Base-by-base conservation (phyloP, 2,329 filamentous ascomycete species). In the Alternaria brassicicola region DNA sequence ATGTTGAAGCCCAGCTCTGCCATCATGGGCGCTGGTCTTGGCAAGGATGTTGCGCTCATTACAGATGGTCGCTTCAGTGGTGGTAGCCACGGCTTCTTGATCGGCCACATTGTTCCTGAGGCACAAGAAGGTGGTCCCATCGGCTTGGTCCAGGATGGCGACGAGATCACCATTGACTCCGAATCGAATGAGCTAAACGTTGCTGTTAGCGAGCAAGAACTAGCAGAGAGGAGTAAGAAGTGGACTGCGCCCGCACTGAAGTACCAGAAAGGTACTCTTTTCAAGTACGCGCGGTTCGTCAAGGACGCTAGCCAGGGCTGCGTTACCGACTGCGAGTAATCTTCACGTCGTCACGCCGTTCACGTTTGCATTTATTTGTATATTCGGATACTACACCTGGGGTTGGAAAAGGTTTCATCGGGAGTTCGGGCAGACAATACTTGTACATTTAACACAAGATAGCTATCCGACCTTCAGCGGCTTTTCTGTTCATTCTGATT, bases 101-200 rank as follows among this genome's bases (percentile, higher is more conserved):
- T 95, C 70, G 91, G 91, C 1, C 91, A 95, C 78, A 90, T 96
- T 62, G 91, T 93, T 38, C 92, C 92, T 25, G 92, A 96, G 80
- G 92, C 92, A 8, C 89, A 91, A 73, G 90, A 91, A 65, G 92
- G 92, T 48, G 92, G 92, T 0, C 92, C 92, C 2, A 95, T 96
- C 62, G 92, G 86, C 13, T 83, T 96, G 10, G 89, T 95, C n/a
- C 77, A 85, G 67, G 89, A 96, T 66, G 92, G 92, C 25, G 92
- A 96, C 74, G 83, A 83, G 57, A 89, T 96, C 66, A 86, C 88
- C 47, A 96, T 96, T 59, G 91, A 96, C 70, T 90, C 92, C 0
- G 89, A 93, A 76, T 86, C 87, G 73, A 86, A 86, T 42, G 83
- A 83, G 49, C 85, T 83, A 77, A 92, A 85, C 65, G 81, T 92